A percentile compares a stretch with the other conserved stretches of the same genome.
phyloP scores from a whole-genome alignment of 495 filamentous ascomycete species.

The Aspergillus hancockii region DNA sequence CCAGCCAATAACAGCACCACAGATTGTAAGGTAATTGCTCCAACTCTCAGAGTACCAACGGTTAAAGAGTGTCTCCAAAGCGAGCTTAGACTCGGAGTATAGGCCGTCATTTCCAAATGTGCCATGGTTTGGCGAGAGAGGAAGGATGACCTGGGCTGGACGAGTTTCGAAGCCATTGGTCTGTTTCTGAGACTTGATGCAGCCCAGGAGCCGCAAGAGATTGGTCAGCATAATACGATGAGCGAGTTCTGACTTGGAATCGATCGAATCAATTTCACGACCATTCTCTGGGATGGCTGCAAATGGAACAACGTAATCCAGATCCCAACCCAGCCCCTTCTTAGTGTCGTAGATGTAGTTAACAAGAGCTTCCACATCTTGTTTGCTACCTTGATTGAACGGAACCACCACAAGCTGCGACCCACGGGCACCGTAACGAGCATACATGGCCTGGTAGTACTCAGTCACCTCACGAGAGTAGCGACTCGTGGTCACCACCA shows the following conservation, averaged over 20 bases:
- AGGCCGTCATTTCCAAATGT: slow-evolving; percentile 98
- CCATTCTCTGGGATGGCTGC: slow-evolving; percentile 97
- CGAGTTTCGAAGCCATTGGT: slow-evolving; percentile 87
- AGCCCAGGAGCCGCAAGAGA: slow-evolving; percentile 84
- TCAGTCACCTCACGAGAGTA: slow-evolving; percentile 98
- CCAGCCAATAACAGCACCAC: slow-evolving; percentile 98
- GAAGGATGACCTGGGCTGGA: slow-evolving; percentile 93
- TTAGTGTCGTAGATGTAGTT: slow-evolving; percentile 97
- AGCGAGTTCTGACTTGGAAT: slow-evolving; percentile 97
- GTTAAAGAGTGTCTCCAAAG: slow-evolving; percentile 96
- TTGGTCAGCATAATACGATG: slow-evolving; percentile 99
- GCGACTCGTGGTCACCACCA: slow-evolving; percentile 91
- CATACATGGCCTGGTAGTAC: slow-evolving; percentile 99
- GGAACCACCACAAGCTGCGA: slow-evolving; percentile 97
- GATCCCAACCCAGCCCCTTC: slow-evolving; percentile 95
- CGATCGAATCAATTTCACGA: slow-evolving; percentile 94
- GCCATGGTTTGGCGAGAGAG: slow-evolving; percentile 95
- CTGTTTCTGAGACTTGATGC: slow-evolving; percentile 87
- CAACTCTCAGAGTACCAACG: slow-evolving; percentile 98
- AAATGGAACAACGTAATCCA: slow-evolving; percentile 95
- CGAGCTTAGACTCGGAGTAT: slow-evolving; percentile 97
- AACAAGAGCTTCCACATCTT: slow-evolving; percentile 90
- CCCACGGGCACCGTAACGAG: slow-evolving; percentile 86
- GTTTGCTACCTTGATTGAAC: slow-evolving; percentile 98
- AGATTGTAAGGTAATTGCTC: slow-evolving; percentile 97